A percentile compares a stretch with the other conserved stretches of the same genome.
phyloP scores from a whole-genome alignment of 352 stramenopile species.

The Globisporangium perplexum region DNA sequence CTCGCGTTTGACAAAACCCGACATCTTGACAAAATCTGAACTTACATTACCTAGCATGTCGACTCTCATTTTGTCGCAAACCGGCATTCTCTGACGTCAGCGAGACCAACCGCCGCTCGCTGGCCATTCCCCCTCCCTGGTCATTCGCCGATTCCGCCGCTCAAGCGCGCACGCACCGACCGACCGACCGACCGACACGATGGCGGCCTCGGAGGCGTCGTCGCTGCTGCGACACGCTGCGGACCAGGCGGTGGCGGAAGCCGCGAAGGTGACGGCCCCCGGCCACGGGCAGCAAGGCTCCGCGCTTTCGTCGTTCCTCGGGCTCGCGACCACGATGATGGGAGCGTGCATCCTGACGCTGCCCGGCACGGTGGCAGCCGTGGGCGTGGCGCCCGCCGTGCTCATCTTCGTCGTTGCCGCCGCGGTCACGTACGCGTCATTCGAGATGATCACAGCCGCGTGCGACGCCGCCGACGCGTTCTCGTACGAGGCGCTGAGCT shows the following conservation, averaged over 20 bases:
- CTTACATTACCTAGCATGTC: neutral
- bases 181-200: neutral
- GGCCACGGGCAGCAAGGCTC: constrained; percentile 46
- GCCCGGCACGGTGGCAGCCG: constrained; percentile 53
- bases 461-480: constrained; percentile 61
- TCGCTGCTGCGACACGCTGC: constrained; percentile 24
- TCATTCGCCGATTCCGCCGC: neutral
- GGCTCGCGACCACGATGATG: constrained; percentile 80
- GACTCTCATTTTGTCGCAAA: neutral
- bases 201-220: constrained; percentile 24
- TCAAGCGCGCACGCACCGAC: neutral
- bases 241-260: constrained; percentile 13
- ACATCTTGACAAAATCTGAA: neutral
- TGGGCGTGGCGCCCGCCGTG: constrained; percentile 43
- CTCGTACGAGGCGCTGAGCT: constrained; percentile 81
- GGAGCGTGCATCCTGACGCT: constrained; percentile 75
- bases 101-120: neutral
- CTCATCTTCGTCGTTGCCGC: constrained; percentile 47
- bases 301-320: constrained; percentile 68
- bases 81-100: neutral
- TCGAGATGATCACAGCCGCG: constrained; percentile 62
- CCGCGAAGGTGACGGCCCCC: constrained; percentile 1
- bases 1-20: neutral
- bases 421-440: constrained; percentile 63
- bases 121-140: neutral